Evolutionary conservation across 2,329 filamentous ascomycete genomes (phyloP), one percentile per base, ranked within the genome.

Genomic region (Anthostomella pinea): DNA sequence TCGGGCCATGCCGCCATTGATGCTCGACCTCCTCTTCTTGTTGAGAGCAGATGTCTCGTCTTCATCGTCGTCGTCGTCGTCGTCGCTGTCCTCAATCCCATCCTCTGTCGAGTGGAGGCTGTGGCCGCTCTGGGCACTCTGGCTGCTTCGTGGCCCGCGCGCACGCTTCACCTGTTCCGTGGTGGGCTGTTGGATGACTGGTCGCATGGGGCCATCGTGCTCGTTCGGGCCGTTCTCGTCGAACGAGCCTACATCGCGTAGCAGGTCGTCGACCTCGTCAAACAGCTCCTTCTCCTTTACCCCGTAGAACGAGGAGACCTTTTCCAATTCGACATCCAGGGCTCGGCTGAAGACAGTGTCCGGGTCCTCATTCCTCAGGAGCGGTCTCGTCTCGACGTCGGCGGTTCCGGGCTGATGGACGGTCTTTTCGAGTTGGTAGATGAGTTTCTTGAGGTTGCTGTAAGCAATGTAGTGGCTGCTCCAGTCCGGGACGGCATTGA

Each of bases 401-500:
- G 77, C 69, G 36, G 65, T 62, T 14, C 69, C 66, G 17, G 74
- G 68, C 35, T 84, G 81, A 61, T 93, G 77, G 35, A 83, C 70
- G 36, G 83, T 79, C 64, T 94, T 95, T 69, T 98, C 93, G 48
- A 98, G 85, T 45, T 86, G 82, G 67, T 97, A 98, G 55, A 98
- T 97, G 39, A 96, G 77, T 73, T 98, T 98, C 75, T 98, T 98
- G 54, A 98, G 77, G 59, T 96, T 97, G 69, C 90, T 96, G 67
- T 98, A 98, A 43, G 90, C 87, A 59, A 98, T 94, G 66, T 98
- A 98, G 66, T 97, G 82, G 56, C 83, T 90, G 71, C 88, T 96
- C 93, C 93, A 98, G 67, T 98, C 93, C n/a, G 93, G 93, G 54
- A 98, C 93, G 47, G 93, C 90, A 71, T 98, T 98, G 70, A 98